phyloP scores from a whole-genome alignment of 2,329 filamentous ascomycete species.

The Cadophora sp. region DNA sequence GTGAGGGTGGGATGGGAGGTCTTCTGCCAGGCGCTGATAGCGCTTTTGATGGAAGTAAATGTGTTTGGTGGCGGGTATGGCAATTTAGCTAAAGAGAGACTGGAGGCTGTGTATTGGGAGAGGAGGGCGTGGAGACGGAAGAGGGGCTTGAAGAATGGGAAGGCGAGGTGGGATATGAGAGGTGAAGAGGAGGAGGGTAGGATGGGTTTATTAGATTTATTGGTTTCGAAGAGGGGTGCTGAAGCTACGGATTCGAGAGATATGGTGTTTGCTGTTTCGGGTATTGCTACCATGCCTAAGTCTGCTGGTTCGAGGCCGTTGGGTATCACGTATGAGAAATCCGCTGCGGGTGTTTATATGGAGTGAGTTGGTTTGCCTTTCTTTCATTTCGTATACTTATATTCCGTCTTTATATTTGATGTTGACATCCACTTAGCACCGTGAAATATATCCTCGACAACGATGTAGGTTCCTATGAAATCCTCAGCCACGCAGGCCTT shows the following conservation, averaged over 20 bases:
- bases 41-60: neutral
- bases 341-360: slow-evolving; percentile 19
- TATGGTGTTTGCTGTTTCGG: slow-evolving; percentile 27
- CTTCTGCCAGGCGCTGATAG: slow-evolving; percentile 17
- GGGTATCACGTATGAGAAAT: slow-evolving; percentile 24
- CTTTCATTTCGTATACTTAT: neutral
- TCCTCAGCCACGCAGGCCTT: slow-evolving; percentile 18
- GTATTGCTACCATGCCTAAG: slow-evolving; percentile 6
- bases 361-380: slow-evolving; percentile 8
- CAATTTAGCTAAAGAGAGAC: slow-evolving; percentile 11
- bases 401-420: too few species aligned
- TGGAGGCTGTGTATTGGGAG: slow-evolving; percentile 23
- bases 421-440: neutral
- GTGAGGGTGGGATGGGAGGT: slow-evolving; percentile 18
- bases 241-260: slow-evolving; percentile 20
- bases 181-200: slow-evolving; percentile 6
- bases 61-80: slow-evolving; percentile 16
- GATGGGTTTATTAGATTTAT: slow-evolving; percentile 17
- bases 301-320: neutral
- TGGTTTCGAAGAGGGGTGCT: slow-evolving; percentile 18
- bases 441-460: slow-evolving; percentile 20
- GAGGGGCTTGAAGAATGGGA: neutral
- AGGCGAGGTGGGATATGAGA: slow-evolving; percentile 15
- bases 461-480: neutral
- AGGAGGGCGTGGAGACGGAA: neutral